A percentile compares a stretch with the other conserved stretches of the same genome.
Conservation (phyloP, 2,329 filamentous ascomycete species). For the Apiospora rasikravindrae region DNA sequence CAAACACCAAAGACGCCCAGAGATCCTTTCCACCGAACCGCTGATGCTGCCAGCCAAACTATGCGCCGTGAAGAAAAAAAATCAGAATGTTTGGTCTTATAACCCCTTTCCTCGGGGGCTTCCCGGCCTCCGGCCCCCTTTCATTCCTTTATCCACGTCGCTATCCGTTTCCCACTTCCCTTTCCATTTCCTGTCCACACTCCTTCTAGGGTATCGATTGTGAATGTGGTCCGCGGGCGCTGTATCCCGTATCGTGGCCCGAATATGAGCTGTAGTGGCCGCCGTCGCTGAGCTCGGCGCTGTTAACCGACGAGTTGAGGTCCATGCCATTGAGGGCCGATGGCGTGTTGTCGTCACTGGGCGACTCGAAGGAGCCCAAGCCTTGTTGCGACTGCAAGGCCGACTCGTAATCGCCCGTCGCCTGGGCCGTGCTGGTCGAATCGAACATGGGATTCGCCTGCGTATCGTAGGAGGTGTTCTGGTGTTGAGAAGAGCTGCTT, state of each 20-base stretch:
- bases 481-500: not conserved
- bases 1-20: conserved; percentile 18
- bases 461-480: not conserved
- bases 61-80: not conserved
- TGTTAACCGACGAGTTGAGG: not conserved
- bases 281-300: conserved; percentile 13
- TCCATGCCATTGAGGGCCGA: conserved; percentile 9
- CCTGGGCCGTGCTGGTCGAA: not conserved
- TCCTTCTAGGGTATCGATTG: not conserved
- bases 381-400: conserved; percentile 12
- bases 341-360: conserved; percentile 12
- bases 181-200: no score
- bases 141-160: not conserved
- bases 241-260: not conserved
- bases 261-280: conserved; percentile 5
- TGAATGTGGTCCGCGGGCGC: conserved; percentile 4
- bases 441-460: conserved; percentile 18
- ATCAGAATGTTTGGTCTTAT: not conserved
- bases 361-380: conserved; percentile 14
- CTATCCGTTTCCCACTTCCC: not conserved
- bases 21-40: conserved; percentile 17
- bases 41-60: conserved; percentile 19
- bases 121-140: not conserved
- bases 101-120: not conserved
- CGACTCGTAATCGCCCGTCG: conserved; percentile 15